Percentiles rank a stretch among this genome's conserved stretches.
Evolutionary conservation across 1,284 basidiomycete species (phyloP).

Genomic region (Ceratobasidium sp.): DNA sequence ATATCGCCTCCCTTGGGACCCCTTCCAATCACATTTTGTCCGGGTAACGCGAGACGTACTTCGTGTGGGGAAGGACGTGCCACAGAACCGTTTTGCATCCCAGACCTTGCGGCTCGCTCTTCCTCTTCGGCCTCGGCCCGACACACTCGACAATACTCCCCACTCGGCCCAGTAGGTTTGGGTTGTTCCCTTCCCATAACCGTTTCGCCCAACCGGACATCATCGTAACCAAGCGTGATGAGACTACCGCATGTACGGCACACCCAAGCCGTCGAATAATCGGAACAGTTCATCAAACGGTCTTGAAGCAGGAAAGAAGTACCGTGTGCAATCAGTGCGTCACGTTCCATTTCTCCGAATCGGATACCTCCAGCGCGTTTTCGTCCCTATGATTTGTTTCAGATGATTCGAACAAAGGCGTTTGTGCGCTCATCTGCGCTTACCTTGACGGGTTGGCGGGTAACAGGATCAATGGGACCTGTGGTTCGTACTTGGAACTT

Average conservation of each 20-base stretch:
- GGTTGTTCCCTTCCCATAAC: slow-evolving; percentile 47
- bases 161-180: slow-evolving; percentile 68
- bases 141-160: slow-evolving; percentile 93
- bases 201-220: slow-evolving; percentile 70
- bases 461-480: slow-evolving; percentile 93
- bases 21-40: slow-evolving; percentile 65
- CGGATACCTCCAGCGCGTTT: slow-evolving; percentile 99
- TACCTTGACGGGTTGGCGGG: slow-evolving; percentile 96
- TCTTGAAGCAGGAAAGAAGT: slow-evolving; percentile 98
- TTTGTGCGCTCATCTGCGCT: slow-evolving; percentile 46
- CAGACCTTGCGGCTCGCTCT: slow-evolving; percentile 59
- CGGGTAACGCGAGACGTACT: slow-evolving; percentile 66
- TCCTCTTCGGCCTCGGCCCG: slow-evolving; percentile 69
- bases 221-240: slow-evolving; percentile 93
- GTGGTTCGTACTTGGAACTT: slow-evolving; percentile 99
- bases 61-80: slow-evolving; percentile 49
- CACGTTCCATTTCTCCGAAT: slow-evolving; percentile 99
- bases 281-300: slow-evolving; percentile 98
- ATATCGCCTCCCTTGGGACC: slow-evolving; percentile 74
- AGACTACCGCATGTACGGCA: slow-evolving; percentile 95
- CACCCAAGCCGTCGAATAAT: slow-evolving; percentile 98
- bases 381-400: slow-evolving; percentile 68
- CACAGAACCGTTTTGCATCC: slow-evolving; percentile 46
- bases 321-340: slow-evolving; percentile 97
- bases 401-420: slow-evolving; percentile 1